These are phyloP conservation scores for Amylostereum areolatum DNA, from an alignment of 1,284 basidiomycete genomes.

Conservation along the genomic window DNA sequence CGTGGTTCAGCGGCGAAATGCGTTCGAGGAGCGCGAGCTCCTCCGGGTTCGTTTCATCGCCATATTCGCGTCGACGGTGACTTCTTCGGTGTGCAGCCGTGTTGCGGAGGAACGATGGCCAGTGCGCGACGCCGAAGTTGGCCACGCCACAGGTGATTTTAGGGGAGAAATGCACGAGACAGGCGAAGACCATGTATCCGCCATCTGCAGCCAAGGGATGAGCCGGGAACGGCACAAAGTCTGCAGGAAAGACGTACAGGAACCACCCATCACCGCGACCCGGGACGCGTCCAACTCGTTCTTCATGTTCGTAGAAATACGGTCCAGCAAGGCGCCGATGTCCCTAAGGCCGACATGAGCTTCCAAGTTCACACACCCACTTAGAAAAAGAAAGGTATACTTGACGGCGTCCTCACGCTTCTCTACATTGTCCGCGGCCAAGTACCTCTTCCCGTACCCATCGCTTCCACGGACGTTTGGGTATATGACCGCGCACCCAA, in stretches of 20 bases:
- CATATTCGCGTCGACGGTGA: slow-evolving; percentile 27
- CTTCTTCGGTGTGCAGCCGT: slow-evolving; percentile 29
- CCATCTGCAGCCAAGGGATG: slow-evolving; percentile 2
- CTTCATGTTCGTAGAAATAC: slow-evolving; percentile 21
- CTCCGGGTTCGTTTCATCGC: slow-evolving; percentile 27
- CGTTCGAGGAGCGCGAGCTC: slow-evolving; percentile 26
- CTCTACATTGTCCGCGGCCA: slow-evolving; percentile 29
- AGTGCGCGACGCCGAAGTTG: slow-evolving; percentile 30
- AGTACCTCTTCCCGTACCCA: slow-evolving; percentile 31
- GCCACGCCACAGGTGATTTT: slow-evolving; percentile 30
- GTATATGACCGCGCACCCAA: slow-evolving; percentile 30
- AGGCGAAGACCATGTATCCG: slow-evolving; percentile 12
- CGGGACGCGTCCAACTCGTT: slow-evolving; percentile 23
- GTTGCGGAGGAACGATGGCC: slow-evolving; percentile 28
- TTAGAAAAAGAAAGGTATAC: slow-evolving; percentile 13
- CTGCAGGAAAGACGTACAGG: slow-evolving; percentile 19
- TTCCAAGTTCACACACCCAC: no score
- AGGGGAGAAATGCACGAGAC: slow-evolving; percentile 29
- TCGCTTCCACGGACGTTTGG: slow-evolving; percentile 33
- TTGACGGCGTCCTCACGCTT: slow-evolving; percentile 34
- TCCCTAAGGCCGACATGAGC: slow-evolving; percentile 23
- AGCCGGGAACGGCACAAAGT: not conserved
- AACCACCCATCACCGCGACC: slow-evolving; percentile 32
- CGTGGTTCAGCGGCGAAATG: slow-evolving; percentile 30
- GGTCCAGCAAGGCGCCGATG: slow-evolving; percentile 25